Evolutionary conservation across 2,329 filamentous ascomycete species (phyloP).

Genomic region (Aspergillus transmontanensis): DNA sequence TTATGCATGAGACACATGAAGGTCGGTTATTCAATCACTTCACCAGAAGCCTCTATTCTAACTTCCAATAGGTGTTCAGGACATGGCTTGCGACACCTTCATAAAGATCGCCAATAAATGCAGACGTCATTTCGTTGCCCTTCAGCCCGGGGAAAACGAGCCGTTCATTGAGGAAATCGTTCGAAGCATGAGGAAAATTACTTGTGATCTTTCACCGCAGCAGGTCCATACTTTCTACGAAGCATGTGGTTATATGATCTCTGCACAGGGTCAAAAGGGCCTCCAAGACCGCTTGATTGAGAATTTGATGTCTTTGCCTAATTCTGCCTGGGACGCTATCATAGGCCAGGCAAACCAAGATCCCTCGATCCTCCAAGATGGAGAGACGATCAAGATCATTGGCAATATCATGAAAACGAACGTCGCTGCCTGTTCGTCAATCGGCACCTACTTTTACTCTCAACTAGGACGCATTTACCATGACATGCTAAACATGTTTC

Average conservation of each 20-base stretch:
- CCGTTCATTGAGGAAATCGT: constrained; percentile 99
- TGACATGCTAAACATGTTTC: constrained; percentile 99
- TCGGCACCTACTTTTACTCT: constrained; percentile 95
- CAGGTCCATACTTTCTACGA: constrained; percentile 99
- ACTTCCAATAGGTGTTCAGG: constrained; percentile 74
- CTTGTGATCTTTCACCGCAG: constrained; percentile 89
- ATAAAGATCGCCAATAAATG: constrained; percentile 99
- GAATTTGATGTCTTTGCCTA: constrained; percentile 91
- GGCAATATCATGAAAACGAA: constrained; percentile 99
- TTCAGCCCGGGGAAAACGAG: constrained; percentile 91
- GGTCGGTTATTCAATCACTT: constrained; percentile 54
- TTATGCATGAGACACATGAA: constrained; percentile 99
- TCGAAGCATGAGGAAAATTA: constrained; percentile 92
- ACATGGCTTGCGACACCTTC: constrained; percentile 99
- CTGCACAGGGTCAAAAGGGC: constrained; percentile 91
- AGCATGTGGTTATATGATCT: constrained; percentile 98
- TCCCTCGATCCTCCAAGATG: constrained; percentile 83
- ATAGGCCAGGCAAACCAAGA: constrained; percentile 85
- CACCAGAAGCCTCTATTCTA: constrained; percentile 10
- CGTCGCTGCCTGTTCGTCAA: constrained; percentile 95
- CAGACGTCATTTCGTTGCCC: constrained; percentile 92
- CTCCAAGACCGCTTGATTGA: constrained; percentile 88
- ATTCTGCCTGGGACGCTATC: constrained; percentile 92
- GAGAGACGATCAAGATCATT: constrained; percentile 96
- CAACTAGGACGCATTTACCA: constrained; percentile 97